Base-by-base conservation (phyloP, 148 eudicot species). In the Tetragonia tetragonoides region DNA sequence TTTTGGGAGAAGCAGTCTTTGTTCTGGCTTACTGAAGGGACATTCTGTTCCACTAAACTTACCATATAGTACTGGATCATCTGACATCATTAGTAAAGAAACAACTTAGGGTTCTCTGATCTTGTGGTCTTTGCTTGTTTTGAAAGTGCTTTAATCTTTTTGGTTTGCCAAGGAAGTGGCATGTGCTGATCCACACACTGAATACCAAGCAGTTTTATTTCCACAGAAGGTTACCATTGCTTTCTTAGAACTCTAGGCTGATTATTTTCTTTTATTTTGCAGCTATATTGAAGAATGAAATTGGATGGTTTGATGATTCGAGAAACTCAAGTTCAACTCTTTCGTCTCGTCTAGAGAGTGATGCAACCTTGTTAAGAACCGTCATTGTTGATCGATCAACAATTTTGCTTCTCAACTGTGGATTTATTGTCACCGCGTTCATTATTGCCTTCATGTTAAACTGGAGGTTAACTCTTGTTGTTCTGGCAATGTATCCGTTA, bases 201-300 rank as follows among this genome's bases (percentile, higher is more conserved):
- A 20, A 74, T 21, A 61, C 38, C 10, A 37, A 47, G 11, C 15
- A 3, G 53, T 21, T 74, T 53, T 40, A n/a, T 74, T 24, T 61
- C 20, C 38, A 34, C 37, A 47, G 11, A 66, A 24, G 11, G 24
- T 37, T 37, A 20, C 34, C 4, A 44, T 21, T 67, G 42, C 56
- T 56, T 75, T 28, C 34, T 49, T 69, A 20, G 42, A 9, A 46
- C 15, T 20, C 59, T 38, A 12, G 37, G 53, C 23, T 73, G 77
- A 73, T 70, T 56, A 72, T 64, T n/a, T n/a, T 65, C 44, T 16
- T 75, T 1, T 57, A 67, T 76, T 53, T 83, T 91, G 90, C 97
- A 95, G 99, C 99, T 74, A 95, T 95, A 59, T 77, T 95, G 83
- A 90, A 87, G 83, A 95, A 95, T 59, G 99, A 95, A 88, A 93